phyloP scores from a whole-genome alignment of 228 moss, liverwort and hornwort genomes.

The Sphagnum fallax region DNA sequence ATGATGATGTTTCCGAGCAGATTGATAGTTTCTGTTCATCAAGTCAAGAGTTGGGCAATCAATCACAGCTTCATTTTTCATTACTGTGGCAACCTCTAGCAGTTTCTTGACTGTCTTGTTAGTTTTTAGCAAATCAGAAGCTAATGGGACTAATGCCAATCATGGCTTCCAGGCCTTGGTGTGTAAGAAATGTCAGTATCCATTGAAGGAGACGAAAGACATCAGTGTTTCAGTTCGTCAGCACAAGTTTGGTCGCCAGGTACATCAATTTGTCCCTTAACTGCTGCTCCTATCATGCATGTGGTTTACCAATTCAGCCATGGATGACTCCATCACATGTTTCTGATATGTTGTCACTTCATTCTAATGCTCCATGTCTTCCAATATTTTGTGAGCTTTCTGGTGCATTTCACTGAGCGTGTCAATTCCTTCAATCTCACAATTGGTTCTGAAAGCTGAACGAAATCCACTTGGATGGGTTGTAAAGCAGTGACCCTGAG shows the following conservation, averaged over 20 bases:
- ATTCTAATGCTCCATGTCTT: not conserved
- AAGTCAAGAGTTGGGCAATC: too few species aligned
- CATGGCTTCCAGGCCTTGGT: constrained; percentile 50
- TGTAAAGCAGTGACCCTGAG: too few species aligned
- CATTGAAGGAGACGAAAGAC: constrained; percentile 92
- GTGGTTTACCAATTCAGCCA: not conserved
- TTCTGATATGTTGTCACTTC: too few species aligned
- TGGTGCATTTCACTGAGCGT: not conserved
- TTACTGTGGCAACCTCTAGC: too few species aligned
- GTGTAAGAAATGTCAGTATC: constrained; percentile 93
- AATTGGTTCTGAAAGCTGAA: too few species aligned
- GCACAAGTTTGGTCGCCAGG: constrained; percentile 98
- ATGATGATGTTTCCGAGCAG: not conserved
- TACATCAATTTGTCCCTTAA: constrained; percentile 5
- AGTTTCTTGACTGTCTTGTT: too few species aligned
- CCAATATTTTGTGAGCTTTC: not conserved
- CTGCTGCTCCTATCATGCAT: not conserved
- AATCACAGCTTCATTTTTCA: too few species aligned
- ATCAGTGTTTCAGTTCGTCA: constrained; percentile 91
- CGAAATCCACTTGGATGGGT: too few species aligned
- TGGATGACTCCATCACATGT: not conserved
- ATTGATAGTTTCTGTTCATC: too few species aligned
- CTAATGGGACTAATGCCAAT: too few species aligned
- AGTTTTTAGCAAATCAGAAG: too few species aligned
- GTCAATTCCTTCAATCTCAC: too few species aligned